These are phyloP conservation scores for Obelidium mucronatum DNA, from an alignment of 192 early-diverging fungal species.

Conservation along the genomic window DNA sequence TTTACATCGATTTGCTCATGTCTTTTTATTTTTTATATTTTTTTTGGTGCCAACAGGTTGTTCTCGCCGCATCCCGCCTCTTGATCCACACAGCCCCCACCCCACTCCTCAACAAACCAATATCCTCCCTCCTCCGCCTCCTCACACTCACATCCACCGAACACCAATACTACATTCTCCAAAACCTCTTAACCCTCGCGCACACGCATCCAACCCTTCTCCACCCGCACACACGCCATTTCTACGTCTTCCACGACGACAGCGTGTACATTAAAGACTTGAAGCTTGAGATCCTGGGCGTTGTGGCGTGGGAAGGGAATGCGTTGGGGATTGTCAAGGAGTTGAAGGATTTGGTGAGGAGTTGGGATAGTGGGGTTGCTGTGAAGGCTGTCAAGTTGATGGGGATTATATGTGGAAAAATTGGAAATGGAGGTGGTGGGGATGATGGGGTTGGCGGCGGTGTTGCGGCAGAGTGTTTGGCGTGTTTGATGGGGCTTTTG, in stretches of 20 bases:
- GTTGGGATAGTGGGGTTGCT: conserved; percentile 66
- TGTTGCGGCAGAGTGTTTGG: conserved; percentile 66
- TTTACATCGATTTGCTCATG: conserved; percentile 1
- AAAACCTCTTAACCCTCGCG: conserved; percentile 80
- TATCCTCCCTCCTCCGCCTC: conserved; percentile 75
- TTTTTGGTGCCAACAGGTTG: conserved; percentile 30
- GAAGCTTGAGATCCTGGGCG: conserved; percentile 85
- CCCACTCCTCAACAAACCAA: conserved; percentile 15
- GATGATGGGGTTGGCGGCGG: too few species aligned
- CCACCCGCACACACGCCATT: conserved; percentile 74
- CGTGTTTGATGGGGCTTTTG: conserved; percentile 36
- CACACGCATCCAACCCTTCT: conserved; percentile 73
- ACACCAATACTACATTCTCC: conserved; percentile 77
- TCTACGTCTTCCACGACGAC: conserved; percentile 83
- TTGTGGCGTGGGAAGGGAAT: conserved; percentile 73
- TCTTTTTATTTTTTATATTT: neutral
- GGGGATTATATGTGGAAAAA: conserved; percentile 22
- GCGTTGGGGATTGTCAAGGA: conserved; percentile 75
- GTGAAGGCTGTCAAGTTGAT: conserved; percentile 52
- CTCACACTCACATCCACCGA: conserved; percentile 69
- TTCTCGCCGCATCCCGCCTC: conserved; percentile 41
- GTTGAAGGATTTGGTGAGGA: conserved; percentile 61
- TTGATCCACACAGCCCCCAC: conserved; percentile 43
- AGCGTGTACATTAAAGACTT: conserved; percentile 77
- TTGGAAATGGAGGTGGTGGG: too few species aligned